Evolutionary conservation across 495 filamentous ascomycete species (phyloP).

Genomic region (Sphaerosporella brunnea): DNA sequence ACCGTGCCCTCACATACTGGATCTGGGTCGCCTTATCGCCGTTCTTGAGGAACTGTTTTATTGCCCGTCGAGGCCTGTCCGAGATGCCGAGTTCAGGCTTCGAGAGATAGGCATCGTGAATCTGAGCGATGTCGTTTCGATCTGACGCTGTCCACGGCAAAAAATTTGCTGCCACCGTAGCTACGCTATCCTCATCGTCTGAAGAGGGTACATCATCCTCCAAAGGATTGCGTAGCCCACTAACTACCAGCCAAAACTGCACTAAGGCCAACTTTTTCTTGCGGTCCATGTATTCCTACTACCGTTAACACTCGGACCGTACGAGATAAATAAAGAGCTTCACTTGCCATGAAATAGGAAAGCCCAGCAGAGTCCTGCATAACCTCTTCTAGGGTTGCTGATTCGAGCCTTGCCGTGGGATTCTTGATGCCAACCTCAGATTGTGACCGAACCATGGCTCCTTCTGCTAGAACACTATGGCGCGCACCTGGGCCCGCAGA

Average conservation of each 20-base stretch:
- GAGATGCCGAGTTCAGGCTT: conserved; percentile 56
- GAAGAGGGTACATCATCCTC: conserved; percentile 55
- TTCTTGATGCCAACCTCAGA: conserved; percentile 26
- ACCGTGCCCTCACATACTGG: conserved; percentile 70
- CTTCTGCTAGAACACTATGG: background rate
- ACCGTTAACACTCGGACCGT: conserved; percentile 2
- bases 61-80: conserved; percentile 44
- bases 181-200: conserved; percentile 43
- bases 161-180: conserved; percentile 38
- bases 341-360: conserved; percentile 72
- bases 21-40: conserved; percentile 53
- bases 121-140: conserved; percentile 68
- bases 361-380: conserved; percentile 75
- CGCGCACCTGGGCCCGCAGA: conserved; percentile 35
- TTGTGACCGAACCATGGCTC: conserved; percentile 13
- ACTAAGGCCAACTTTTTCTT: conserved; percentile 71
- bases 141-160: conserved; percentile 68
- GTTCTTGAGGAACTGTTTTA: conserved; percentile 60
- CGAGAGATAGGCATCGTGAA: conserved; percentile 74
- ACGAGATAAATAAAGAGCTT: background rate
- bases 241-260: conserved; percentile 97
- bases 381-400: conserved; percentile 58
- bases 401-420: conserved; percentile 41
- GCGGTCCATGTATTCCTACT: conserved; percentile 81
- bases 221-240: conserved; percentile 88